Percentiles rank a stretch among this genome's conserved stretches.
phyloP scores from a whole-genome alignment of 164 flowering plant genomes.

The Buxus sempervirens region DNA sequence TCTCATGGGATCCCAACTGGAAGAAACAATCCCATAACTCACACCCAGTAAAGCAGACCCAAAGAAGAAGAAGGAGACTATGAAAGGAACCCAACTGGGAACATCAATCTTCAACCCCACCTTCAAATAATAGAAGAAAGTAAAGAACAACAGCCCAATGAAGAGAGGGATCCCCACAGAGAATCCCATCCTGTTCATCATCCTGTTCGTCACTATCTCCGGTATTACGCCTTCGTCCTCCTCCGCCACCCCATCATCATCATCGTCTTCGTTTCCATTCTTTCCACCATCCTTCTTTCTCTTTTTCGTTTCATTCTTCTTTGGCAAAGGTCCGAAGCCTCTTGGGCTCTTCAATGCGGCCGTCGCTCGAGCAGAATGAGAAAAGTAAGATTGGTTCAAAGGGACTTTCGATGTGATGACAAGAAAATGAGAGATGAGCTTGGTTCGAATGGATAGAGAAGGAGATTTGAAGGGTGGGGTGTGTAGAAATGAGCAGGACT shows the following conservation, averaged over 20 bases:
- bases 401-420: background rate
- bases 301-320: constrained; percentile 35
- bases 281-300: constrained; percentile 21
- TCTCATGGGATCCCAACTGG: constrained; percentile 95
- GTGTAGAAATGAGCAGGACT: constrained; percentile 19
- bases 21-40: constrained; percentile 90
- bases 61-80: constrained; percentile 86
- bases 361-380: constrained; percentile 10
- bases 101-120: constrained; percentile 84
- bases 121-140: constrained; percentile 84
- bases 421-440: constrained; percentile 20
- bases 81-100: constrained; percentile 85
- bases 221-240: constrained; percentile 62
- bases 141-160: constrained; percentile 76
- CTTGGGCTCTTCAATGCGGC: constrained; percentile 57
- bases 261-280: constrained; percentile 39
- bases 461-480: constrained; percentile 15
- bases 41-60: constrained; percentile 90
- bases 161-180: constrained; percentile 81
- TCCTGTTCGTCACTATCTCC: constrained; percentile 84
- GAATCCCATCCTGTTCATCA: constrained; percentile 76
- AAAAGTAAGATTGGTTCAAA: constrained; percentile 4
- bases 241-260: constrained; percentile 36
- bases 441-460: constrained; percentile 10
- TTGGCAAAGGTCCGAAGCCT: constrained; percentile 68